Base-by-base conservation (phyloP, 2,329 filamentous ascomycete species). In the Colletotrichum gigasporum region DNA sequence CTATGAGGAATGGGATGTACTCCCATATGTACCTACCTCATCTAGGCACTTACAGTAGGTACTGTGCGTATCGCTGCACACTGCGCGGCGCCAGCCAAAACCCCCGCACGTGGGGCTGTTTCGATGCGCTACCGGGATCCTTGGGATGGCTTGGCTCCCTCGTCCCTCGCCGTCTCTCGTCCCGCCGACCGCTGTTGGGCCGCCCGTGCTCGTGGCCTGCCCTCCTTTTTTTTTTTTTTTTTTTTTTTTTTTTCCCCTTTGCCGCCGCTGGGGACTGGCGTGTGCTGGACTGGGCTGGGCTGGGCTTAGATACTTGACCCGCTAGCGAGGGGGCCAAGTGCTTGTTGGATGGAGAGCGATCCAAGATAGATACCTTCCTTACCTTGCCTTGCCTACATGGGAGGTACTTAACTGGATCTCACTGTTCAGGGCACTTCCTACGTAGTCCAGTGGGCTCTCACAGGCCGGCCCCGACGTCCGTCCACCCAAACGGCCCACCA, bases 41-140 rank as follows among this genome's bases (percentile, higher is more conserved):
- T n/a, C n/a, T n/a, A n/a, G n/a, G n/a, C n/a, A n/a, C n/a, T n/a
- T n/a, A n/a, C n/a, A n/a, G n/a, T n/a, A n/a, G n/a, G n/a, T n/a
- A n/a, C n/a, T n/a, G n/a, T n/a, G n/a, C n/a, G n/a, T n/a, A n/a
- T n/a, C n/a, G n/a, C n/a, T n/a, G 39, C 18, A 42, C 16, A 18
- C 39, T 42, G 39, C 20, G 20, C 14, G 18, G n/a, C 10, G 37
- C 6, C 26, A 39, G n/a, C n/a, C n/a, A 18, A 56, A 55, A 24
- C 58, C 63, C 63, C 58, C 58, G 44, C 58, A 56, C 63, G 58
- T 65, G 63, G 63, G 58, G 58, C 58, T 63, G 63, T 57, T 65
- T 63, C 58, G 58, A 65, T 65, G 63, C 59, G 63, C 63, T 63
- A 65, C 63, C 51, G 24, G 63, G 63, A 65, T 57, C 28, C 58